phyloP scores from a whole-genome alignment of 192 early-diverging fungal genomes.

The Chytriomyces sp. region DNA sequence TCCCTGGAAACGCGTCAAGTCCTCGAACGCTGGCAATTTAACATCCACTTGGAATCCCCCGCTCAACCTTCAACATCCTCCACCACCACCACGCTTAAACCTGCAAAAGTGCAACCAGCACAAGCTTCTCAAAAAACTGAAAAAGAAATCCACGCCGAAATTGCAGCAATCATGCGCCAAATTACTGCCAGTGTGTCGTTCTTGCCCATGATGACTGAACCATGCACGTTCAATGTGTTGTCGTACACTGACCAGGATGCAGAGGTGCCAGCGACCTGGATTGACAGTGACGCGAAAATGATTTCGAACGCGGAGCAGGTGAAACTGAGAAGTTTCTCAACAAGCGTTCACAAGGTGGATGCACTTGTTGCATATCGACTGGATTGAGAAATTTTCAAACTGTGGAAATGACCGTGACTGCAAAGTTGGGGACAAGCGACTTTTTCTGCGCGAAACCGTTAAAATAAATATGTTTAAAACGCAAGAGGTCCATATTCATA shows the following conservation, averaged over 20 bases:
- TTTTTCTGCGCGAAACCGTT: too few species aligned
- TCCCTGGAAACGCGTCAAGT: slow-evolving; percentile 82
- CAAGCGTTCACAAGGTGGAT: slow-evolving; percentile 82
- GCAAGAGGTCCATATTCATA: too few species aligned
- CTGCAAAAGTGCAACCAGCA: background rate
- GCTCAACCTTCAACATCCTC: background rate
- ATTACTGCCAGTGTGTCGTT: slow-evolving; percentile 90
- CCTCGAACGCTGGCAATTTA: slow-evolving; percentile 94
- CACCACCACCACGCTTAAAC: background rate
- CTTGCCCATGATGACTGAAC: slow-evolving; percentile 84
- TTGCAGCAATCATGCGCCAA: slow-evolving; percentile 89
- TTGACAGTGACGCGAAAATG: slow-evolving; percentile 77
- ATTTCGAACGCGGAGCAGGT: slow-evolving; percentile 88
- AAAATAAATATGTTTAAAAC: too few species aligned
- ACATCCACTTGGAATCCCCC: slow-evolving; percentile 69
- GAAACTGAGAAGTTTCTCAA: slow-evolving; percentile 80
- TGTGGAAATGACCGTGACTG: too few species aligned
- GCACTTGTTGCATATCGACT: slow-evolving; percentile 85
- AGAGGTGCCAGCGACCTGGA: slow-evolving; percentile 86
- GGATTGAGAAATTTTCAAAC: too few species aligned
- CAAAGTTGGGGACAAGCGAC: too few species aligned
- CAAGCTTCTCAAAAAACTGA: slow-evolving; percentile 44
- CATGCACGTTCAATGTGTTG: slow-evolving; percentile 91
- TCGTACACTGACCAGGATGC: slow-evolving; percentile 87
- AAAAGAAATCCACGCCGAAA: slow-evolving; percentile 73